These are phyloP conservation scores for Musa itinerans DNA, from an alignment of 176 grass and related monocot species.

Conservation along the genomic window DNA sequence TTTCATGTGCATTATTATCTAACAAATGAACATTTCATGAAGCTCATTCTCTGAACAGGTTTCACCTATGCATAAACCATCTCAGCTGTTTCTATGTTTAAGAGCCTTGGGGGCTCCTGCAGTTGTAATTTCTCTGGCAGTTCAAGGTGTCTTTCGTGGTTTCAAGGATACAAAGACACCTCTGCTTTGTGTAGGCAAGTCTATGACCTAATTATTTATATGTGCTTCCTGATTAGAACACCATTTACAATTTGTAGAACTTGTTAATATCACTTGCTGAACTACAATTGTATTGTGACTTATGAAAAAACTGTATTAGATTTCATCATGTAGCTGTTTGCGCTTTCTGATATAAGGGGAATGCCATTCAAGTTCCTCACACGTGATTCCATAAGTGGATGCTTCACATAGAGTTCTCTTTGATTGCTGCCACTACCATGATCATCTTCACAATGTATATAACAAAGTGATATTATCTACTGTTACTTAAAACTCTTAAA, in stretches of 20 bases:
- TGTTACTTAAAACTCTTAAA: too few species aligned
- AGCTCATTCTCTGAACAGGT: slow-evolving; percentile 19
- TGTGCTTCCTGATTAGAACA: not conserved
- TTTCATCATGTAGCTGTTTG: not conserved
- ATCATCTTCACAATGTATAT: not conserved
- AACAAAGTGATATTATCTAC: not conserved
- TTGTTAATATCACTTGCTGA: not conserved
- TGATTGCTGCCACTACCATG: not conserved
- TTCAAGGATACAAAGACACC: slow-evolving; percentile 60
- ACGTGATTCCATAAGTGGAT: not conserved
- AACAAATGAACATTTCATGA: not conserved
- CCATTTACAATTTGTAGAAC: not conserved
- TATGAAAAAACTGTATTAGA: not conserved
- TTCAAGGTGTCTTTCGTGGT: slow-evolving; percentile 59
- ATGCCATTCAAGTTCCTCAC: not conserved
- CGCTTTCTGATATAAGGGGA: not conserved
- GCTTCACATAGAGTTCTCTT: not conserved
- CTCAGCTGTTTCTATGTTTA: slow-evolving; percentile 45
- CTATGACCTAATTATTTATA: not conserved
- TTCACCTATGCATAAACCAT: slow-evolving; percentile 40
- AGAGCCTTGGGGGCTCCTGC: slow-evolving; percentile 63
- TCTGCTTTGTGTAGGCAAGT: slow-evolving; percentile 50
- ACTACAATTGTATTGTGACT: not conserved
- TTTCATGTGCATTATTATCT: not conserved
- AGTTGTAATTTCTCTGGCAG: slow-evolving; percentile 52